Base-by-base conservation (phyloP, 495 filamentous ascomycete genomes). In the Lineolata rhizophorae region DNA sequence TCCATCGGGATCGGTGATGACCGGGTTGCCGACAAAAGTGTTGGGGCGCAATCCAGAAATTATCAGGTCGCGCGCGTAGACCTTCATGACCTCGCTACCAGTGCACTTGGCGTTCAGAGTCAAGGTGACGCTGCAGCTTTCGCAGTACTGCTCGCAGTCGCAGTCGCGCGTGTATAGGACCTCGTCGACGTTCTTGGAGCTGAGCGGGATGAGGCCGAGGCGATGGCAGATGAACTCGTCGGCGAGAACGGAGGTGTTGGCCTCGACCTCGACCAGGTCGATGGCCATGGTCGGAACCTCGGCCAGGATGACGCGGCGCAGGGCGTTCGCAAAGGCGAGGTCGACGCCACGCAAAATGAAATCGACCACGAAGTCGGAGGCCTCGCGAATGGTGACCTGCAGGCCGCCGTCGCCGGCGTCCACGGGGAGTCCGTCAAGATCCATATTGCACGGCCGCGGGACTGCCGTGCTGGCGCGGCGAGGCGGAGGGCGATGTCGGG, bases 161-260 rank as follows among this genome's bases (percentile, higher is more conserved):
- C 87, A 97, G 51, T 95, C 87, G 34, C 85, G 73, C n/a, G 76
- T 76, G 57, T 91, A 92, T 35, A 72, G 60, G 18, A 95, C 63
- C 31, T 77, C 70, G 31, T 94, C 81, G 49, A 84, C 73, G 46
- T 77, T 72, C 37, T 75, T 72, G 28, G 79, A 74, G 52, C 73
- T 73, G 5, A 97, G 67, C 8, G 90, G 90, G 36, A 95, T 70
- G 19, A 97, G 70, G 19, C 87, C 87, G 3, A 97, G 66, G 16
- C 87, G 77, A 56, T 97, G 87, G 21, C 75, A 69, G 42, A 97
- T 70, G 57, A 95, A 91, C 51, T 97, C 87, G 52, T 97, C 87
- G 24, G 87, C 74, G 5, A 95, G 67, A 2, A 94, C 82, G 29
- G 82, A 85, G 37, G 81, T 93, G 61, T 97, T 95, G 38, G 60